Percentiles rank a stretch among this genome's conserved stretches.
Conservation (phyloP, 305 asterid species). For the Fraxinus sp. region DNA sequence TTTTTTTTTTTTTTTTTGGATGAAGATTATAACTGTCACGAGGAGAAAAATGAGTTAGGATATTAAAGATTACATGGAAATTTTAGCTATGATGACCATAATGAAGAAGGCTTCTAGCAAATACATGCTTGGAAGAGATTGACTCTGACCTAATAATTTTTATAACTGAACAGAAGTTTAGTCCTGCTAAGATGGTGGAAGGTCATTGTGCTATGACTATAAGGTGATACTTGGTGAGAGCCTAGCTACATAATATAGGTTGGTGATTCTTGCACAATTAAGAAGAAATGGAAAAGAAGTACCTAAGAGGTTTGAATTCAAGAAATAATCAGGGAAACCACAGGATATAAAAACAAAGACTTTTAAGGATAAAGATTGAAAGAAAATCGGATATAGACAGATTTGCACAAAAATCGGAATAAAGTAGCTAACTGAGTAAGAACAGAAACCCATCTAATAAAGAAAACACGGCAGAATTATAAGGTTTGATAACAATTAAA, state of each 20-base stretch:
- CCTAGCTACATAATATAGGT: background rate
- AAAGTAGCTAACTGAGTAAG: background rate
- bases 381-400: background rate
- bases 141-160: background rate
- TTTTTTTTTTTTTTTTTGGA: background rate
- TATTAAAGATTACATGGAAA: background rate
- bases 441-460: background rate
- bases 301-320: background rate
- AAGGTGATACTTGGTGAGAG: background rate
- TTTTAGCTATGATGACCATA: background rate
- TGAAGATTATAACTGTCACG: background rate
- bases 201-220: background rate
- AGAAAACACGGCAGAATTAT: background rate
- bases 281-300: background rate
- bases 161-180: background rate
- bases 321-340: background rate
- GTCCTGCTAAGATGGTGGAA: background rate
- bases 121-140: background rate
- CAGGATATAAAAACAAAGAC: background rate
- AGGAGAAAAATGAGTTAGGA: background rate
- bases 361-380: background rate
- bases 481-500: background rate
- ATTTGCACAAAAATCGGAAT: background rate
- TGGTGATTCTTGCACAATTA: background rate
- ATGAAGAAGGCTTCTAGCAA: background rate